Evolutionary conservation across 805 yeast genomes (phyloP), one percentile per base, ranked within the genome.

Genomic region (Lipomyces oligophaga): DNA sequence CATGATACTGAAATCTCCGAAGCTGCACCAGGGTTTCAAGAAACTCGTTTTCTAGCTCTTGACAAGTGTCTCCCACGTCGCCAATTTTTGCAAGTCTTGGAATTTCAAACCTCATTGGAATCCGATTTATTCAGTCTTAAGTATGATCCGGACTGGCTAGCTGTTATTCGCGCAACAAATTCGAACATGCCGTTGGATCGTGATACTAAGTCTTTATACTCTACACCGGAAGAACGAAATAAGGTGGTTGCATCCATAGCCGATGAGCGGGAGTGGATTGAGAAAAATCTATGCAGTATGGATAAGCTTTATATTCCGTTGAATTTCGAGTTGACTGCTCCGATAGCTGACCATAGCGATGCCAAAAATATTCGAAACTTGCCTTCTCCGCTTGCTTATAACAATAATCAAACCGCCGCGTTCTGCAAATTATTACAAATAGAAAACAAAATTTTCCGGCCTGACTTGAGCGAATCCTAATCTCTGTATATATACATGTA

Each of bases 61-160:
- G 97, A 89, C 62, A 90, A 90, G 63, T 86, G 95, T 58, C 67
- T 84, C 1, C 86, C 87, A 1, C 66, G 72, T 15, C 68, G 95
- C 19, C 59, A 68, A 20, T 85, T 74, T 60, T 53, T 87, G 7
- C 82, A 81, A 47, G 57, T 75, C 3, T 20, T 79, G 30, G 30
- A 42, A 5, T 11, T 53, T 28, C 42, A 33, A 18, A 25, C 30
- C 7, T 10, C 36, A 16, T 22, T 20, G 10, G 16, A 31, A 3
- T 4, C 21, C 2, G 32, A 8, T n/a, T 11, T 13, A 7, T 27
- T 13, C 6, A 13, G 20, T 20, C 4, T 66, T 13, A 35, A 33
- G 11, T 66, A 64, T 41, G 70, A 66, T 35, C 61, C 67, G 3
- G 70, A 66, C 36, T 66, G 70, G 70, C 58, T 66, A 10, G 66